Base-by-base conservation (phyloP, 768 basidiomycete genomes). In the Boletellus ananas region DNA sequence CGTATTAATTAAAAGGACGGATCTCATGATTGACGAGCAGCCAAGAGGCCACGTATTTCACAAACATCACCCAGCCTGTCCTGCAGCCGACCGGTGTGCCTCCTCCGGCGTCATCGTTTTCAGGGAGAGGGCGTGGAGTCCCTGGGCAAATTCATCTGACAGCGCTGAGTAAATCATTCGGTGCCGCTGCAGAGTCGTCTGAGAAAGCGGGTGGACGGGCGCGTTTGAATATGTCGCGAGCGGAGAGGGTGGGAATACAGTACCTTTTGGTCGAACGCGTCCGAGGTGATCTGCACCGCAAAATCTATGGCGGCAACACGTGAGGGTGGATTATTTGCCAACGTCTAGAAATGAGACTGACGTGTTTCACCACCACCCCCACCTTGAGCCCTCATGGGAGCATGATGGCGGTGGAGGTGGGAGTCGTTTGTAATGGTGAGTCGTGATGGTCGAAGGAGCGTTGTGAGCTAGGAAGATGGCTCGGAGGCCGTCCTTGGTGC, bases 321-420 rank as follows among this genome's bases (percentile, higher is more conserved):
- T 62, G 58, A 59, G 57, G n/a, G 43, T 48, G 27, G 47, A 33
- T 48, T 44, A 50, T 49, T 51, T 47, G 47, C 43, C 23, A 43
- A 50, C 39, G 36, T 34, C 48, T 37, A 40, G 57, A 59, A 48
- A 52, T 43, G 54, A 57, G 50, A 79, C 86, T 59, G 76, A 93
- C 90, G 90, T 42, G 91, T 88, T 76, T 92, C 90, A 50, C 83
- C 84, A 61, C 75, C 82, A 38, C 78, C 80, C 56, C 79, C 82
- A 48, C 76, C 79, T 66, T 80, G 74, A 38, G 75, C 83, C 64
- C 79, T 78, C 90, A 93, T 93, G 41, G 90, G 75, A 49, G 78
- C 77, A 70, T 93, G 90, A 72, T 92, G 86, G 61, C 86, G 79
- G 69, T 93, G 90, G 71, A 87, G 77, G 79, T 81, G 84, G 45